phyloP scores from a whole-genome alignment of 176 grass and related monocot species.

The Puccinellia tenuiflora region DNA sequence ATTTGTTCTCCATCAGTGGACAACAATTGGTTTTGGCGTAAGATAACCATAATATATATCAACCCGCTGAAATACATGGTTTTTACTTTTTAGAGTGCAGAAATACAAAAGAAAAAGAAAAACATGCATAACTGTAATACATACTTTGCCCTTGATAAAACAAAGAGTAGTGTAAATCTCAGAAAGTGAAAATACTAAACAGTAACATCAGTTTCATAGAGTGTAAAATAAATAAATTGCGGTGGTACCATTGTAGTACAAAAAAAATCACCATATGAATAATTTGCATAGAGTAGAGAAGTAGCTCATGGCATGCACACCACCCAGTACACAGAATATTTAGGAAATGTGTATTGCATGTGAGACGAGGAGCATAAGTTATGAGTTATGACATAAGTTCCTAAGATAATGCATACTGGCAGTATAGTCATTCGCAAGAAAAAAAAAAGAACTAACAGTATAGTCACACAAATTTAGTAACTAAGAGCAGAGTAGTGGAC shows the following conservation, averaged over 20 bases:
- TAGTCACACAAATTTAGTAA: background rate
- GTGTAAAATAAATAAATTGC: background rate
- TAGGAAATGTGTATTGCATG: slow-evolving; percentile 10
- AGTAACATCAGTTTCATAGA: background rate
- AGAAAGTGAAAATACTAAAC: background rate
- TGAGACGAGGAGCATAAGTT: background rate
- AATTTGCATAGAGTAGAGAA: slow-evolving; percentile 1
- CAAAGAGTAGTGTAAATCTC: background rate
- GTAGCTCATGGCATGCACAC: background rate
- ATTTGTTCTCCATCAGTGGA: background rate
- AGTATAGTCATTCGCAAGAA: too few relatives aligned
- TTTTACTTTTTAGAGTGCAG: background rate
- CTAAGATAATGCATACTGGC: too few relatives aligned
- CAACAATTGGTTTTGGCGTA: background rate
- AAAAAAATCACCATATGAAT: background rate
- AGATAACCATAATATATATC: background rate
- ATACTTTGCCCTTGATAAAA: background rate
- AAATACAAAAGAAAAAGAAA: background rate
- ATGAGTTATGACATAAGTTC: background rate
- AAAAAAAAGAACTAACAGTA: too few relatives aligned
- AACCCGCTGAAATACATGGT: background rate
- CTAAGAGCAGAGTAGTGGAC: background rate
- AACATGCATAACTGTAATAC: background rate
- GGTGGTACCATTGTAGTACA: background rate
- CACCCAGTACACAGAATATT: background rate